Evolutionary conservation across 306 rosid genomes (phyloP), one percentile per base, ranked within the genome.

Genomic region (Calophaca sinica): DNA sequence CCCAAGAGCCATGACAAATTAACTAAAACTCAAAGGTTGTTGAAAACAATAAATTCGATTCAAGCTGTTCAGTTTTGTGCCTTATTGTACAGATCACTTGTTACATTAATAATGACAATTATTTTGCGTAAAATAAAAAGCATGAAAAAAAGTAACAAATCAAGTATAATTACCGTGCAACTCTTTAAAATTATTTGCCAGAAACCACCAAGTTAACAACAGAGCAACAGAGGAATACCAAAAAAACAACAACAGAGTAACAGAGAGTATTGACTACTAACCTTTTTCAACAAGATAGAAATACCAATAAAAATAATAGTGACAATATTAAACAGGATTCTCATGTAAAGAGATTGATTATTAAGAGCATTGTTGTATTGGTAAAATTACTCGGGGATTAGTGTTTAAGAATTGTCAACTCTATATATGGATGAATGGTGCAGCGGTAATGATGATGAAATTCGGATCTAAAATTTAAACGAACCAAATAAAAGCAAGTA

Each of bases 41-140:
- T 4, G n/a, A 62, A 62, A 62, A 62, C 20, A 38, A 38, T 14
- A 62, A 14, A 62, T 45, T 35, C 28, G 12, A 66, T 46, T 46
- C 8, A 6, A 7, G 29, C 12, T 4, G 44, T 48, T 67, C 45
- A n/a, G 1, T 68, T 49, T n/a, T 50, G 46, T 14, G 41, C 61
- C 32, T 32, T 15, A 20, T 1, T 20, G 26, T 0, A 20, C 26
- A 20, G 26, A 20, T 20, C 26, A 20, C 1, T 20, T 20, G 26
- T 20, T 20, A 20, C 26, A 20, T 20, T 20, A 20, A 20, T 26
- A 63, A 48, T 39, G 52, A 4, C 50, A 64, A 64, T 3, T 4
- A 8, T 42, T 64, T 26, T 9, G 4, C 20, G 53, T 41, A 29
- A 66, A 66, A 28, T 6, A 45, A 46, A 46, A 46, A 45, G 58